A percentile compares a stretch with the other conserved stretches of the same genome.
These are phyloP conservation scores for Cinchona pubescens DNA, from an alignment of 257 asterid species.

Conservation along the genomic window DNA sequence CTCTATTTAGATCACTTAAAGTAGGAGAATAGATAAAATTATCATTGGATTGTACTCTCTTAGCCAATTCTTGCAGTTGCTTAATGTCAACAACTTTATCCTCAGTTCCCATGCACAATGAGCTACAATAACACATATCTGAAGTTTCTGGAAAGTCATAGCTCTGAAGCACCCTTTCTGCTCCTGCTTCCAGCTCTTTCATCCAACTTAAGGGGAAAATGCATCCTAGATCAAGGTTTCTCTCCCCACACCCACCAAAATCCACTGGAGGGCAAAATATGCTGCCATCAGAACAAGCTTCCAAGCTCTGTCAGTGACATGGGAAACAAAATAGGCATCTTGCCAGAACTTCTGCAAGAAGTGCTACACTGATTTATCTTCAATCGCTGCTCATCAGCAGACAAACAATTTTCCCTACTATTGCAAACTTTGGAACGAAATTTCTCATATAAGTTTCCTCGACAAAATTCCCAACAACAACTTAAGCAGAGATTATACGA, in stretches of 20 bases:
- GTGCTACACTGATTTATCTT: slow-evolving; percentile 26
- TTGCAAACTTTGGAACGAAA: slow-evolving; percentile 37
- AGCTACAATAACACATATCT: slow-evolving; percentile 47
- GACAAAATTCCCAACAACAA: slow-evolving; percentile 72
- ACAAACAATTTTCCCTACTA: slow-evolving; percentile 43
- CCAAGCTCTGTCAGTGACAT: slow-evolving; percentile 38
- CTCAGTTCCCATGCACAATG: slow-evolving; percentile 35
- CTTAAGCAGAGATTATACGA: slow-evolving; percentile 77
- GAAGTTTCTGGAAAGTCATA: slow-evolving; percentile 40
- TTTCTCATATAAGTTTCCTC: slow-evolving; percentile 32
- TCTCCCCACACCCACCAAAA: slow-evolving; percentile 75
- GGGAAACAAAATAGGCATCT: slow-evolving; percentile 26
- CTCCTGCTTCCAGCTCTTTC: slow-evolving; percentile 65
- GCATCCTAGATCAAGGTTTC: slow-evolving; percentile 65
- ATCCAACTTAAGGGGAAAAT: slow-evolving; percentile 68
- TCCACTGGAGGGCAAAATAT: slow-evolving; percentile 68
- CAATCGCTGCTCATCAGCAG: slow-evolving; percentile 34
- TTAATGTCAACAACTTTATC: slow-evolving; percentile 29
- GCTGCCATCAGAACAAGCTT: slow-evolving; percentile 53
- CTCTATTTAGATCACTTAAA: slow-evolving; percentile 56
- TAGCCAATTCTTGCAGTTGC: slow-evolving; percentile 35
- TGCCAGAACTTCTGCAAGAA: slow-evolving; percentile 36
- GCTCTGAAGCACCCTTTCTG: slow-evolving; percentile 58
- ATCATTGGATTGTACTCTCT: slow-evolving; percentile 46
- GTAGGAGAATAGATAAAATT: slow-evolving; percentile 67